phyloP scores from a whole-genome alignment of 257 asterid genomes.

The Solanum rostratum region DNA sequence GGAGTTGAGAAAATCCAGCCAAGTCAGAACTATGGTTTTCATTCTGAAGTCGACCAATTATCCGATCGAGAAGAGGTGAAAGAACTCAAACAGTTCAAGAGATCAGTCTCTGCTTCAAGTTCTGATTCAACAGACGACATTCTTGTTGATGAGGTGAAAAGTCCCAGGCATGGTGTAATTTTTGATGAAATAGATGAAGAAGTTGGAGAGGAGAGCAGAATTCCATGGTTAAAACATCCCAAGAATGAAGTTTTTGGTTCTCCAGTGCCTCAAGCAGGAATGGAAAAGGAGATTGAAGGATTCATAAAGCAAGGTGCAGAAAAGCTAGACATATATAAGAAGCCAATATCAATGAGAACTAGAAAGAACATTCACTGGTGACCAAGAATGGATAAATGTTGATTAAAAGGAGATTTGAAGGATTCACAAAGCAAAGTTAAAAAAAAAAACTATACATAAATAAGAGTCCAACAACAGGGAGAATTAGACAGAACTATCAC shows the following conservation, averaged over 20 bases:
- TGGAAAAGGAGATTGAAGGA: slow-evolving; percentile 4
- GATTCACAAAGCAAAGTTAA: not conserved
- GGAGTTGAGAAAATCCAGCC: slow-evolving; percentile 16
- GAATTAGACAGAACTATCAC: slow-evolving; percentile 23
- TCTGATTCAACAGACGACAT: slow-evolving; percentile 26
- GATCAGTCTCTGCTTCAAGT: slow-evolving; percentile 37
- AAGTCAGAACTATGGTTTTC: slow-evolving; percentile 5
- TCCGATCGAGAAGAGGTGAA: not conserved
- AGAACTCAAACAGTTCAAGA: slow-evolving; percentile 2
- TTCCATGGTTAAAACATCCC: not conserved
- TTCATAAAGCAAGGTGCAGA: slow-evolving; percentile 3
- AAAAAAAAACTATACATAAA: slow-evolving; percentile 24
- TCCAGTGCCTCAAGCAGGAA: slow-evolving; percentile 6
- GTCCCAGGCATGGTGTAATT: not conserved
- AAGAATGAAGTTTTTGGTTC: slow-evolving; percentile 3
- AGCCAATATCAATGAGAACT: slow-evolving; percentile 46
- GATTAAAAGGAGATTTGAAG: not conserved
- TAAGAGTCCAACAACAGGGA: slow-evolving; percentile 40
- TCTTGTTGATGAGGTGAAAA: slow-evolving; percentile 7
- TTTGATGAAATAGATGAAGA: slow-evolving; percentile 34
- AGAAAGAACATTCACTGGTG: slow-evolving; percentile 18
- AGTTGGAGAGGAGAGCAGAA: not conserved
- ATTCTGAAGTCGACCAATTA: slow-evolving; percentile 3
- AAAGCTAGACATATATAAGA: slow-evolving; percentile 22
- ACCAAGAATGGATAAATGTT: not conserved